Base-by-base conservation (phyloP, 805 yeast species). In the Barnettozyma wickerhamii region DNA sequence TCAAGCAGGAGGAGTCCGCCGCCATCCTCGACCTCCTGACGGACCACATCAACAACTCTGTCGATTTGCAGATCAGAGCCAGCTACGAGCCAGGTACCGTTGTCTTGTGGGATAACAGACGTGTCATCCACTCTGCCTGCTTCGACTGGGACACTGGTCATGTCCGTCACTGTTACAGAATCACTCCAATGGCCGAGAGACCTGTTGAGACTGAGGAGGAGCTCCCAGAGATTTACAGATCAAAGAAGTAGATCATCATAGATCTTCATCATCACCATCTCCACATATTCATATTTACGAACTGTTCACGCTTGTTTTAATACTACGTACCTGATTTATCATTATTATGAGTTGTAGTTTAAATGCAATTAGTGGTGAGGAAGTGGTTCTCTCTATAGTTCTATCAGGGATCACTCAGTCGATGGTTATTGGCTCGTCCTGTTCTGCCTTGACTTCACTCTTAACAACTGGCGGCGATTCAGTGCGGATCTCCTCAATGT, bases 21-120 rank as follows among this genome's bases (percentile, higher is more conserved):
- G 68, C 65, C 19, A 63, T 86, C 43, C 66, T 85, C 51, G 62
- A 72, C 38, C 76, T 81, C 53, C 65, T 85, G 50, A 72, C 70
- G 52, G 62, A 65, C 38, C 79, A 77, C 49, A 66, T 80, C 29
- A 71, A 74, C 38, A 63, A 64, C 48, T 59, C 76, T 20, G 72
- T 68, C n/a, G 88, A 81, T 58, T 68, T 81, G 50, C 86, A 82
- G 49, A 66, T 81, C 40, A 74, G 90, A 56, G 85, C 86, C 34
- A 70, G 61, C 40, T 84, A 88, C 84, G 81, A 77, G 55, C 79
- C 81, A 39, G 72, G 74, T 37, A 74, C 88, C 2, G 82, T 84
- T 38, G 86, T 80, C 15, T 61, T 82, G 20, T 84, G 91, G 91
- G 93, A 84, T 55, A 84, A 84, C 68, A 77, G 93, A 58, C 68